Evolutionary conservation across 2,329 filamentous ascomycete genomes (phyloP).

Genomic region (Colletotrichum musae): DNA sequence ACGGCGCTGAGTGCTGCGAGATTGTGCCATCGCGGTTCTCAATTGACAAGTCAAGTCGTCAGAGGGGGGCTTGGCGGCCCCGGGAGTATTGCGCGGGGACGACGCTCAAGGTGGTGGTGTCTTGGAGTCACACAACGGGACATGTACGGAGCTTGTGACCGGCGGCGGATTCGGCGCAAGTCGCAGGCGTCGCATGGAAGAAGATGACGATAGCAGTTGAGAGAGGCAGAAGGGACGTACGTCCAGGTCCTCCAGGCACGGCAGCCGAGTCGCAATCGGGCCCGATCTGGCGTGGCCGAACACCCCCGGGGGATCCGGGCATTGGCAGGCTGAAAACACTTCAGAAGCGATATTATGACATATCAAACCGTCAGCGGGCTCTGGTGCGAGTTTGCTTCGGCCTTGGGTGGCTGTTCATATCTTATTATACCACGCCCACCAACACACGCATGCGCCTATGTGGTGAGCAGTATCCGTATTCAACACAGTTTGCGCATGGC

Average conservation of each 20-base stretch:
- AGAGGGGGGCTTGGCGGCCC: slow-evolving; percentile 1
- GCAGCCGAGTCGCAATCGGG: slow-evolving; percentile 29
- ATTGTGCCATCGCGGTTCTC: slow-evolving; percentile 36
- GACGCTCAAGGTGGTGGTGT: not conserved
- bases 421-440: no score
- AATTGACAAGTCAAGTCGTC: slow-evolving; percentile 8
- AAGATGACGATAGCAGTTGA: not conserved
- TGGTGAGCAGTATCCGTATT: no score
- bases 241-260: not conserved
- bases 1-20: slow-evolving; percentile 7
- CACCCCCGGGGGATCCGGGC: slow-evolving; percentile 17
- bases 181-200: slow-evolving; percentile 21
- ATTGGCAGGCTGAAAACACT: slow-evolving; percentile 9
- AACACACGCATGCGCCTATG: no score
- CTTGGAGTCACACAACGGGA: slow-evolving; percentile 6
- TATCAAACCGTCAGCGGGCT: not conserved
- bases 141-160: slow-evolving; percentile 16
- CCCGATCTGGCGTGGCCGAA: slow-evolving; percentile 17
- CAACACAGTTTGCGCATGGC: not conserved
- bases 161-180: slow-evolving; percentile 15
- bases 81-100: not conserved
- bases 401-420: no score
- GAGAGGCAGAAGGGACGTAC: not conserved
- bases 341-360: slow-evolving; percentile 5
- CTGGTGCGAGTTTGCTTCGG: not conserved